phyloP scores from a whole-genome alignment of 495 filamentous ascomycete genomes.

The Daldinia loculata region DNA sequence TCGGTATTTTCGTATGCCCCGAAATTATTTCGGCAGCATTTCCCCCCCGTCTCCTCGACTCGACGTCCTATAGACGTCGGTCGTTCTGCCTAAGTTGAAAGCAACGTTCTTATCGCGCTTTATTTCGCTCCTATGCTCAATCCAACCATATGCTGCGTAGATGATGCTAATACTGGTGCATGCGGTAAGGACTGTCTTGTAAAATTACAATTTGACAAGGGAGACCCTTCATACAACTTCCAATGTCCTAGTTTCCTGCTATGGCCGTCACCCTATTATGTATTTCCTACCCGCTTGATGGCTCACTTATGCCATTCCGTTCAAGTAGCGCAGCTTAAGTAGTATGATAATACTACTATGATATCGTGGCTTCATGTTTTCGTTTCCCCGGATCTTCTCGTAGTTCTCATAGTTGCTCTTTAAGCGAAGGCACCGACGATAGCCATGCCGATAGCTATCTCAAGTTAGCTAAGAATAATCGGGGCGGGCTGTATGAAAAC shows the following conservation, averaged over 20 bases:
- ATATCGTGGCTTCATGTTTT: constrained; percentile 20
- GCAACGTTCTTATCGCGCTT: background rate
- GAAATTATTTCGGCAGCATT: constrained; percentile 1
- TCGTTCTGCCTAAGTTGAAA: background rate
- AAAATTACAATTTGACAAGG: constrained; percentile 38
- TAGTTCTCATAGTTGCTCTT: constrained; percentile 12
- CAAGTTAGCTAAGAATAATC: constrained; percentile 29
- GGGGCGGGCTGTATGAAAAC: background rate
- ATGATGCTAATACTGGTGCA: constrained; percentile 25
- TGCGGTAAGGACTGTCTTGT: constrained; percentile 42
- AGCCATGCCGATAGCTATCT: constrained; percentile 63
- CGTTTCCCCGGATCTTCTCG: constrained; percentile 8
- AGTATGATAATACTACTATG: constrained; percentile 6
- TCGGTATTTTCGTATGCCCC: constrained; percentile 1
- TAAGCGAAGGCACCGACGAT: constrained; percentile 66
- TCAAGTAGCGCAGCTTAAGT: constrained; percentile 15
- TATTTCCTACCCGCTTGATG: constrained; percentile 7
- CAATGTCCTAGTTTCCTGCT: constrained; percentile 12
- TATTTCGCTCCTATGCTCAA: background rate
- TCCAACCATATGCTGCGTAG: constrained; percentile 1
- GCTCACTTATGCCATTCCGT: background rate
- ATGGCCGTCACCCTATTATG: constrained; percentile 20
- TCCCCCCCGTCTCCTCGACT: background rate
- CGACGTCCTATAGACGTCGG: background rate
- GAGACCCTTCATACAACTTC: constrained; percentile 20